Evolutionary conservation across 768 basidiomycete genomes (phyloP).

Genomic region (Neoboletus subvelutipes): DNA sequence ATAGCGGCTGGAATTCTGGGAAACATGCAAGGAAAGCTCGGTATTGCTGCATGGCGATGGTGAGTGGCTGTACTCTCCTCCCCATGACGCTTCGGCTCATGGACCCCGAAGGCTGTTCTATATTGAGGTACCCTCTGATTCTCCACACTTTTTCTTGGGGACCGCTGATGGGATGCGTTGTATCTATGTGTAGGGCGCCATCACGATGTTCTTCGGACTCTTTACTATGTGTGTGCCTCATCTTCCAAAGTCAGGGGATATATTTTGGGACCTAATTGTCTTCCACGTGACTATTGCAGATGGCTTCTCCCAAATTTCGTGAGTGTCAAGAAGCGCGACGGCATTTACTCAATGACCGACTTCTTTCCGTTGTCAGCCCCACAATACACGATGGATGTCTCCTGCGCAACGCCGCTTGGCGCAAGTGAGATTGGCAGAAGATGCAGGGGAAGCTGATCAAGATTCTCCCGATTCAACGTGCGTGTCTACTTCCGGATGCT

Average conservation of each 20-base stretch:
- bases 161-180: not conserved
- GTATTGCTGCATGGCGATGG: too few relatives aligned
- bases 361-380: constrained; percentile 39
- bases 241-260: too few relatives aligned
- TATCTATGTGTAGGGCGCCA: too few relatives aligned
- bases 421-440: constrained; percentile 67
- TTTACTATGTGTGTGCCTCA: too few relatives aligned
- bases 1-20: constrained; percentile 75
- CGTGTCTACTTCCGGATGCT: not conserved
- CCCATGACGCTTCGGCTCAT: too few relatives aligned
- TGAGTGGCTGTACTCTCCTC: too few relatives aligned
- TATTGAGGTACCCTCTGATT: too few relatives aligned
- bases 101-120: too few relatives aligned
- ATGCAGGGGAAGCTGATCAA: constrained; percentile 64
- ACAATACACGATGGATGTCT: constrained; percentile 62
- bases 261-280: too few relatives aligned
- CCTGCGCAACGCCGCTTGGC: constrained; percentile 54
- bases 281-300: constrained; percentile 30
- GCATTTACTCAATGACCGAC: not conserved
- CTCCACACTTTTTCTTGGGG: not conserved
- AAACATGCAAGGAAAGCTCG: too few relatives aligned
- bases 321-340: constrained; percentile 15
- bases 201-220: too few relatives aligned
- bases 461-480: constrained; percentile 33
- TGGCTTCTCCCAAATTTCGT: constrained; percentile 62